Conservation (phyloP, 768 basidiomycete genomes). For the Phanerodontia chrysosporium region DNA sequence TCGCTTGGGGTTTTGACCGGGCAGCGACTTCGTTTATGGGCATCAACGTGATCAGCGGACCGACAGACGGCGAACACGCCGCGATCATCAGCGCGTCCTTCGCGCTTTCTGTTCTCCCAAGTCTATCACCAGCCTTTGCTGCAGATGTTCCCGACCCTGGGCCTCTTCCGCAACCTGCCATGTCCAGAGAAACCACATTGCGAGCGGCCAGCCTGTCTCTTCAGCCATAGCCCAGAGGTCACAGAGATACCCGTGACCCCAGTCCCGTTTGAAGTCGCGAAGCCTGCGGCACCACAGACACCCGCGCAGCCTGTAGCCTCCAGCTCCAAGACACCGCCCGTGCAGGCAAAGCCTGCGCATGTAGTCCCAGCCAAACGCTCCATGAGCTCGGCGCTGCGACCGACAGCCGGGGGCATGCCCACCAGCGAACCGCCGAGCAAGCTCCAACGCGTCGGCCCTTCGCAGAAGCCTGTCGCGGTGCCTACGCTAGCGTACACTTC, state of each 20-base stretch:
- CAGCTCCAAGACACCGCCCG: slow-evolving; percentile 12
- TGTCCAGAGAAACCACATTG: slow-evolving; percentile 58
- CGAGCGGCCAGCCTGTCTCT: slow-evolving; percentile 52
- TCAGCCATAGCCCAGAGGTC: slow-evolving; percentile 51
- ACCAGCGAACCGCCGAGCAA: slow-evolving; percentile 56
- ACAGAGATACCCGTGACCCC: slow-evolving; percentile 33
- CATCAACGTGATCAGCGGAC: no score
- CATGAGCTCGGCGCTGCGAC: slow-evolving; percentile 16
- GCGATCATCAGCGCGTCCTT: not conserved
- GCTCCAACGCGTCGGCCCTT: slow-evolving; percentile 49
- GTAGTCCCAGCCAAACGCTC: slow-evolving; percentile 28
- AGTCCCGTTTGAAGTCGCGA: slow-evolving; percentile 33
- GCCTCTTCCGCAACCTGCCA: slow-evolving; percentile 50
- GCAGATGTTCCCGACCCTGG: slow-evolving; percentile 59
- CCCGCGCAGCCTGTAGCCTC: slow-evolving; percentile 9
- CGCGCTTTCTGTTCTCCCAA: not conserved
- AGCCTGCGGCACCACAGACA: slow-evolving; percentile 9
- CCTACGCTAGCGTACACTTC: slow-evolving; percentile 34
- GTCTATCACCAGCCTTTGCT: not conserved
- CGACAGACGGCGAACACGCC: not conserved
- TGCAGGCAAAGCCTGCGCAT: slow-evolving; percentile 12
- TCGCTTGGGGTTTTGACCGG: not conserved
- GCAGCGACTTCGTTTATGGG: not conserved
- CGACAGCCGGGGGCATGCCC: slow-evolving; percentile 9
- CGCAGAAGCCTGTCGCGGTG: slow-evolving; percentile 39